Conservation (phyloP, 169 alveolate species). For the Plasmodium vinckei region DNA sequence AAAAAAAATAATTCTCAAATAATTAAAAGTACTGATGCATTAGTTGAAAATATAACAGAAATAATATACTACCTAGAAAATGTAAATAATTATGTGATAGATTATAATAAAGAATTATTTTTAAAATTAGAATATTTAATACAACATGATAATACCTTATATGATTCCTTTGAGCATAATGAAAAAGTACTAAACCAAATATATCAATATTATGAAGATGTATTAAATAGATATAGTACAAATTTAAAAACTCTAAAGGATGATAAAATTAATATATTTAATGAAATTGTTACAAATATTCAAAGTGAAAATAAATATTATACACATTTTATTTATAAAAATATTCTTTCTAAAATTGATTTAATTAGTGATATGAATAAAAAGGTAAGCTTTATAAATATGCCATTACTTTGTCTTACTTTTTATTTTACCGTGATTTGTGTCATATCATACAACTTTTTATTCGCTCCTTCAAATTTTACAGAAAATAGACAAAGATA, state of each 20-base stretch:
- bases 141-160: constrained; percentile 37
- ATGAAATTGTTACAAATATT: constrained; percentile 34
- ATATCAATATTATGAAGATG: constrained; percentile 31
- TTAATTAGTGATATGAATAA: constrained; percentile 39
- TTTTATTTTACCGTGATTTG: background rate
- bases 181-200: constrained; percentile 35
- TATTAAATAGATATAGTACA: constrained; percentile 25
- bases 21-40: constrained; percentile 20
- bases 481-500: constrained; percentile 51
- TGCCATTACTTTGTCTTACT: background rate
- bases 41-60: constrained; percentile 40
- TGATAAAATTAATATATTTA: constrained; percentile 35
- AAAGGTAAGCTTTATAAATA: constrained; percentile 18
- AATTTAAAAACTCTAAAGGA: constrained; percentile 26
- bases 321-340: constrained; percentile 38
- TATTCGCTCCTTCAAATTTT: background rate
- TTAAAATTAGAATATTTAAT: constrained; percentile 36
- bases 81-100: constrained; percentile 53
- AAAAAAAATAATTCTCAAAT: background rate
- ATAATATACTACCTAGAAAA: constrained; percentile 43
- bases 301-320: constrained; percentile 59
- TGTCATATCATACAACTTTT: background rate
- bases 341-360: constrained; percentile 52
- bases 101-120: constrained; percentile 44
- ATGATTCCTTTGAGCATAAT: constrained; percentile 52